Evolutionary conservation across 129 eudicot species (phyloP).

Genomic region (Lactuca saligna): DNA sequence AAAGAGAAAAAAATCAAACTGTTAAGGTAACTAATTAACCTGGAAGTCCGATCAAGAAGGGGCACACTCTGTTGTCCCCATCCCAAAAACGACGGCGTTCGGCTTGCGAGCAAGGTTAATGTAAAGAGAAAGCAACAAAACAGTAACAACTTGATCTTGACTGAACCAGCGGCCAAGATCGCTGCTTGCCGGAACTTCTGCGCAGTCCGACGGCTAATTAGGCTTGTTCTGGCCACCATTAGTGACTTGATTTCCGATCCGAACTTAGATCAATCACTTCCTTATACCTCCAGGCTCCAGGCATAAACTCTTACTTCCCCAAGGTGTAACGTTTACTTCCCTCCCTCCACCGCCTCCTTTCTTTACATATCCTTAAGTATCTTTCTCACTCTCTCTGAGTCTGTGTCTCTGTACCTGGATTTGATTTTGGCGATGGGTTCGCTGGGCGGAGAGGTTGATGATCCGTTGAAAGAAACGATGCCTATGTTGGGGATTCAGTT

Average conservation of each 20-base stretch:
- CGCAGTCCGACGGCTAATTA: conserved; percentile 64
- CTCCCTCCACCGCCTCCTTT: neutral
- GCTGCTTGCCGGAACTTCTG: conserved; percentile 54
- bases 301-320: neutral
- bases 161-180: conserved; percentile 54
- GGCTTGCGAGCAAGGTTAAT: conserved; percentile 45
- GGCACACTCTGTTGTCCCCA: conserved; percentile 45
- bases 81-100: conserved; percentile 53
- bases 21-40: conserved; percentile 34
- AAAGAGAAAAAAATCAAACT: neutral
- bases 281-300: conserved; percentile 11
- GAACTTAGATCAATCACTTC: conserved; percentile 18
- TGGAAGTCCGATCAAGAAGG: conserved; percentile 33
- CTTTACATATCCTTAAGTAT: neutral
- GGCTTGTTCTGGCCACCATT: conserved; percentile 45
- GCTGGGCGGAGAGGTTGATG: conserved; percentile 20
- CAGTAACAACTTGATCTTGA: conserved; percentile 61
- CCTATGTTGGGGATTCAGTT: conserved; percentile 11
- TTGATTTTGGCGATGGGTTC: neutral
- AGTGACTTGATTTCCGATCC: conserved; percentile 12
- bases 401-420: neutral
- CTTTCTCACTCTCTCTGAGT: neutral
- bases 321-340: conserved; percentile 9
- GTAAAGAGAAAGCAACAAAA: conserved; percentile 48
- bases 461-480: conserved; percentile 19